Percentiles rank a stretch among this genome's conserved stretches.
Conservation (phyloP, 306 rosid genomes). For the Benincasa hispida region DNA sequence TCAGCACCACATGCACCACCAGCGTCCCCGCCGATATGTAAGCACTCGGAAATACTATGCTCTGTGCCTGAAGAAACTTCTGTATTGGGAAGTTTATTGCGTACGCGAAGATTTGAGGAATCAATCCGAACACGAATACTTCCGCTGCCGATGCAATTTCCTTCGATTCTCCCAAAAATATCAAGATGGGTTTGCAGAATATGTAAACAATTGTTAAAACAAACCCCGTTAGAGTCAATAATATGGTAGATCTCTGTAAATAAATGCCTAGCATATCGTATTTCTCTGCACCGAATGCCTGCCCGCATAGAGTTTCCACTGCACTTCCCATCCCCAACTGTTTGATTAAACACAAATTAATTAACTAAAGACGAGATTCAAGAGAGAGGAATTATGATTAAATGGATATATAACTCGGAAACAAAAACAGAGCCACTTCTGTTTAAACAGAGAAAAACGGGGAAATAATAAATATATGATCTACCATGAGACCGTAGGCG, state of each 20-base stretch:
- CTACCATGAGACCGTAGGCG: background rate
- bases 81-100: background rate
- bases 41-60: background rate
- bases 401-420: too few relatives aligned
- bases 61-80: background rate
- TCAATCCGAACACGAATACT: background rate
- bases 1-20: background rate
- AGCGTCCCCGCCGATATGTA: background rate
- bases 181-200: slow-evolving; percentile 26
- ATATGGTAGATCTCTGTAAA: slow-evolving; percentile 41
- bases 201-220: slow-evolving; percentile 28
- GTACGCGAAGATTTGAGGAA: background rate
- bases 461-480: too few relatives aligned
- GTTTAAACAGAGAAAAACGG: too few relatives aligned
- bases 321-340: slow-evolving; percentile 88
- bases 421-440: too few relatives aligned
- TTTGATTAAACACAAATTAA: too few relatives aligned
- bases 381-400: too few relatives aligned
- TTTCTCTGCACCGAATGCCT: slow-evolving; percentile 49
- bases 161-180: background rate
- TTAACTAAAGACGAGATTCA: too few relatives aligned
- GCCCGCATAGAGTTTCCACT: slow-evolving; percentile 68
- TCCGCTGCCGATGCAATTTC: background rate
- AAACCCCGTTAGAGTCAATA: slow-evolving; percentile 31
- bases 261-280: slow-evolving; percentile 54